These are phyloP conservation scores for Anisodus tanguticus DNA, from an alignment of 257 asterid species.

Conservation along the genomic window DNA sequence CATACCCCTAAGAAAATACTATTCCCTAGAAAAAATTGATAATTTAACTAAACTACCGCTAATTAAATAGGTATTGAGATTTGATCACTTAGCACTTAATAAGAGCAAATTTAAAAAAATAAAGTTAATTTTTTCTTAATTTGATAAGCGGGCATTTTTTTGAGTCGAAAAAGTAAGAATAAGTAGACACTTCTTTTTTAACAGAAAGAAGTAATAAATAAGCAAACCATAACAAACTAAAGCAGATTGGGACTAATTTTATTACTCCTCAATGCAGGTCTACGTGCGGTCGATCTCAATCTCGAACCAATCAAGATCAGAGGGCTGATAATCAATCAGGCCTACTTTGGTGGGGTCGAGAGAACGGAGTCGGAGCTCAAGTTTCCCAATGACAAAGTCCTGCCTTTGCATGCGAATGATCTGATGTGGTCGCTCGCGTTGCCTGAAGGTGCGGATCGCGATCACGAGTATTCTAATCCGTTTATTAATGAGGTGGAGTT, in stretches of 20 bases:
- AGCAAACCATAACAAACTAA: no score
- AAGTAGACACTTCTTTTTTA: no score
- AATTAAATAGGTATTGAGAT: no score
- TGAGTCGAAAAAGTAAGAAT: no score
- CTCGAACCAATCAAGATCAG: conserved; percentile 52
- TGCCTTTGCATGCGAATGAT: conserved; percentile 55
- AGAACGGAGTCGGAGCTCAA: conserved; percentile 61
- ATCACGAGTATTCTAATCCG: conserved; percentile 52
- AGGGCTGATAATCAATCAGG: conserved; percentile 64
- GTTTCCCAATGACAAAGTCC: conserved; percentile 36
- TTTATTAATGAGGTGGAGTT: not conserved
- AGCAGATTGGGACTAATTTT: not conserved
- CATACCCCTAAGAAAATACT: no score
- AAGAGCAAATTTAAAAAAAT: no score
- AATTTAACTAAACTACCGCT: no score
- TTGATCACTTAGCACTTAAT: no score
- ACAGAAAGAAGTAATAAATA: no score
- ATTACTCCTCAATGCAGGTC: conserved; percentile 18
- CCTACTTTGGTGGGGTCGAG: conserved; percentile 61
- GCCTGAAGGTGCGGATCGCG: conserved; percentile 43
- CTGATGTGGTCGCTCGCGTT: conserved; percentile 69
- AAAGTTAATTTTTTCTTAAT: no score
- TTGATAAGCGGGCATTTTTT: no score
- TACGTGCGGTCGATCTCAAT: conserved; percentile 46
- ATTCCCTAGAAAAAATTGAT: no score